These are phyloP conservation scores for Fusarium fracticaudum DNA, from an alignment of 2,329 filamentous ascomycete species.

Conservation along the genomic window DNA sequence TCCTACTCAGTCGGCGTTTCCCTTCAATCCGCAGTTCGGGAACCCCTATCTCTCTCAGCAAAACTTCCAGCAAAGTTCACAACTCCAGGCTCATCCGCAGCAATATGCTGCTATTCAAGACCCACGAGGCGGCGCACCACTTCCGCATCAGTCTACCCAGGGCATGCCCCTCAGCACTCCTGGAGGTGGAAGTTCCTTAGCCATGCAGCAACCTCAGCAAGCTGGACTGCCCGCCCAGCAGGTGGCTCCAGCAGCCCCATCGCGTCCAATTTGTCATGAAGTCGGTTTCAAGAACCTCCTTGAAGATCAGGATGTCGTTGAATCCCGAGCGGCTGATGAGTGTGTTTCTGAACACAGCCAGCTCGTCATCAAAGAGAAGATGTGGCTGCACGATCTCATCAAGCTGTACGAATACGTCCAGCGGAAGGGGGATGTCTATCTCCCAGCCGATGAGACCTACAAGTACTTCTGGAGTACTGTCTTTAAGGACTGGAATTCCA, in stretches of 20 bases:
- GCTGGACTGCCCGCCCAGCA: neutral
- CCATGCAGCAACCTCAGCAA: neutral
- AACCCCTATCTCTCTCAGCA: neutral
- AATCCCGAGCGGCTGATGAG: neutral
- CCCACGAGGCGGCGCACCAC: neutral
- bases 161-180: neutral
- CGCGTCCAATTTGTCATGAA: neutral
- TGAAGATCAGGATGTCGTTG: neutral
- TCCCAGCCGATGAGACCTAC: neutral
- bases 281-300: neutral
- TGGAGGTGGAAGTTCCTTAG: neutral
- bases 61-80: neutral
- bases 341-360: neutral
- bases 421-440: neutral
- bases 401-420: neutral
- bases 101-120: neutral
- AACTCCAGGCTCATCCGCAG: neutral
- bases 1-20: neutral
- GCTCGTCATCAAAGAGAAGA: conserved; percentile 3
- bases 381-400: conserved; percentile 1
- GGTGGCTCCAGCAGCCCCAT: neutral
- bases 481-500: neutral
- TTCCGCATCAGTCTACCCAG: neutral
- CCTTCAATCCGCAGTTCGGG: neutral
- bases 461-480: neutral